Conservation (phyloP, 306 rosid genomes). For the Inga leiocalycina region DNA sequence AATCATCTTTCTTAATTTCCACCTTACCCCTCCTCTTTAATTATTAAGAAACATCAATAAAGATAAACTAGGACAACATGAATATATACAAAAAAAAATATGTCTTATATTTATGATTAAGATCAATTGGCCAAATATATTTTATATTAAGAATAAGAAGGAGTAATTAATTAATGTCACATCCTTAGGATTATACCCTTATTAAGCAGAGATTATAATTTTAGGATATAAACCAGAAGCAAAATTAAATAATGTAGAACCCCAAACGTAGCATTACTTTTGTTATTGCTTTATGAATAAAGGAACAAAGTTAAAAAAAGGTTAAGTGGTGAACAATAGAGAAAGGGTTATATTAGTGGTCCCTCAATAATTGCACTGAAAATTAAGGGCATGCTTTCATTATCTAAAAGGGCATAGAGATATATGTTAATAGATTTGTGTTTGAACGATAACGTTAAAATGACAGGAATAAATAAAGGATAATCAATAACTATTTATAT, state of each 20-base stretch:
- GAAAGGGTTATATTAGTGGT: conserved; percentile 25
- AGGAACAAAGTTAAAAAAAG: background rate
- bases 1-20: too few relatives aligned
- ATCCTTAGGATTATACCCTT: background rate
- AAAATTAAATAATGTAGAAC: background rate
- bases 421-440: background rate
- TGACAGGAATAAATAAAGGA: conserved; percentile 19
- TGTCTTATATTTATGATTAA: too few relatives aligned
- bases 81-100: too few relatives aligned
- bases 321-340: conserved; percentile 18
- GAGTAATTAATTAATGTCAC: background rate
- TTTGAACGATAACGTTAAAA: conserved; percentile 4
- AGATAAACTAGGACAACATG: too few relatives aligned
- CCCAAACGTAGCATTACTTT: conserved; percentile 17
- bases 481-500: background rate
- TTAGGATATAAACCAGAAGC: background rate
- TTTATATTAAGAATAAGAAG: too few relatives aligned
- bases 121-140: too few relatives aligned
- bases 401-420: conserved; percentile 15
- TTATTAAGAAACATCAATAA: too few relatives aligned
- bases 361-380: conserved; percentile 36
- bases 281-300: conserved; percentile 18
- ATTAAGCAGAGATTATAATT: background rate
- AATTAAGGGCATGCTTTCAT: conserved; percentile 11
- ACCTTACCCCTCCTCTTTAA: too few relatives aligned